Conservation (phyloP, 2,329 filamentous ascomycete genomes). For the Talaromyces sp. region DNA sequence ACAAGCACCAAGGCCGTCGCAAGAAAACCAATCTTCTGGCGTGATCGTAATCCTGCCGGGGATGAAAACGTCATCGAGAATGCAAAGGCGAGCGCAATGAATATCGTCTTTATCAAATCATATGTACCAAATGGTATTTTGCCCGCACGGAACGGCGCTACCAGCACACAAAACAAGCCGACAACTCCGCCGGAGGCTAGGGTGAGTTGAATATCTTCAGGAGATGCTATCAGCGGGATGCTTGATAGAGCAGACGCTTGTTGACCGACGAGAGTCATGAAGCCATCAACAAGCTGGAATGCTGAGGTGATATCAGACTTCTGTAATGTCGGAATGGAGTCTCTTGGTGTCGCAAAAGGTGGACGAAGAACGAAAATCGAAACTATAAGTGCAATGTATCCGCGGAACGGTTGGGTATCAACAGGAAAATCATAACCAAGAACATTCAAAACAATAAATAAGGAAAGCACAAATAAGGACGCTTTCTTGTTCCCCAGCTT, state of each 20-base stretch:
- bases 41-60: constrained; percentile 26
- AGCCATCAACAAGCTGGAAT: constrained; percentile 8
- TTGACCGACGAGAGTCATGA: constrained; percentile 17
- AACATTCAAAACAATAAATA: constrained; percentile 26
- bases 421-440: constrained; percentile 30
- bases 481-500: constrained; percentile 28
- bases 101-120: constrained; percentile 26
- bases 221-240: constrained; percentile 19
- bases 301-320: constrained; percentile 14
- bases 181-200: constrained; percentile 28
- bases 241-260: constrained; percentile 21
- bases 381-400: constrained; percentile 46
- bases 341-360: constrained; percentile 34
- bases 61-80: constrained; percentile 27
- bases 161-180: constrained; percentile 24
- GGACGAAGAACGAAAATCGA: constrained; percentile 50
- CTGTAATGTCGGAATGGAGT: constrained; percentile 21
- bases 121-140: constrained; percentile 22
- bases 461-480: constrained; percentile 26
- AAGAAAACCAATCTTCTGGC: constrained; percentile 32
- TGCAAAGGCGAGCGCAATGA: constrained; percentile 26
- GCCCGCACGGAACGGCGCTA: constrained; percentile 21
- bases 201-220: constrained; percentile 28
- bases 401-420: constrained; percentile 41
- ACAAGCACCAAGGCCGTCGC: constrained; percentile 27